Evolutionary conservation across 495 filamentous ascomycete species (phyloP), one percentile per base, ranked within the genome.

Genomic region (Lasiosphaeris hirsuta): DNA sequence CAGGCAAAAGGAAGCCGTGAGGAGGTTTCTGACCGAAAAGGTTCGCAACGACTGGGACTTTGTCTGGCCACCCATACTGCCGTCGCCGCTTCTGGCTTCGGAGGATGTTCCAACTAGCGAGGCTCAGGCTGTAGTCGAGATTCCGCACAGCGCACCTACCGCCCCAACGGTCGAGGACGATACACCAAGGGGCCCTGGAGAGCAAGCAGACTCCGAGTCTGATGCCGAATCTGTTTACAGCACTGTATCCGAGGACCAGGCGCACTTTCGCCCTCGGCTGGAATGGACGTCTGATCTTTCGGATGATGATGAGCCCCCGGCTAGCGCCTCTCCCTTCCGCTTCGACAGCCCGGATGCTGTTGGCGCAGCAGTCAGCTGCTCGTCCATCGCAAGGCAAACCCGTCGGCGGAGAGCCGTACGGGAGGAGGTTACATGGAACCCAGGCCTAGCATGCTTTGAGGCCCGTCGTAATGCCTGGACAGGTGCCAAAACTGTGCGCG

Each of bases 391-490:
- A 17, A 76, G 81, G 53, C 77, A 82, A 38, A 83, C 86, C 43
- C 76, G 80, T 51, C 82, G 84, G 57, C 76, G 88, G 59, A 76
- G 81, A 59, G 78, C 74, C 9, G 67, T 88, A 51, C 80, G 88
- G 50, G 87, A 88, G 36, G 93, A 97, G 66, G 83, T 89, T 79
- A 66, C 70, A 14, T 95, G 89, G 89, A 97, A 97, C 59, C 75
- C 83, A 17, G 94, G 94, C 0, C 67, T 98, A 40, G 78, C 83
- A 44, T 86, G 84, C 61, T 98, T 87, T 74, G 77, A 84, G 44
- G 82, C 82, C 36, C 76, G 90, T 49, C 81, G 94, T 40, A 84
- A 97, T 73, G 86, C 83, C 13, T 98, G 94, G 94, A 88, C 90
- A 10, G 86, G 87, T n/a, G 94, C 92, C 3, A 76, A 72, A 49